Evolutionary conservation across 1,284 basidiomycete genomes (phyloP), one percentile per base, ranked within the genome.

Genomic region (Fomitiporia mediterranea): DNA sequence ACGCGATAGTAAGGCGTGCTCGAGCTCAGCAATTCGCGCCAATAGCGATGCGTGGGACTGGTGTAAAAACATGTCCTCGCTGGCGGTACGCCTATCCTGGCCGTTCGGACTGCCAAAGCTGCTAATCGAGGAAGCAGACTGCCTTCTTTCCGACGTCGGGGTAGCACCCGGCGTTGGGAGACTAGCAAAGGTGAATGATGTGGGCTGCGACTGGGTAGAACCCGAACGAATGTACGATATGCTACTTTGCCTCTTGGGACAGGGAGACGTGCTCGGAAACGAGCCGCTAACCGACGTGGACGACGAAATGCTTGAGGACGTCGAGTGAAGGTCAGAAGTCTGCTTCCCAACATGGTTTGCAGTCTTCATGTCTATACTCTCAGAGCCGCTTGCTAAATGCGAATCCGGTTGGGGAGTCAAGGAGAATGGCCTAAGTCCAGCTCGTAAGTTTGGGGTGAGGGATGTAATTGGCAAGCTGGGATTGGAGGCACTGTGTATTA

Each of bases 21-120:
- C 88, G 60, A 91, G 74, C 63, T 89, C 87, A 54, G 83, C 82
- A 69, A 91, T 90, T 59, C 89, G 83, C 62, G 83, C 79, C 59
- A 91, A 76, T 60, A 91, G 82, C 50, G 88, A 79, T 60, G 86
- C 82, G 72, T 91, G 89, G 57, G 84, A 86, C 66, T 87, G 85
- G 70, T 84, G 82, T 68, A 89, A 77, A 81, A 91, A 91, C 74
- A 89, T 82, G 64, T 89, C 86, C 69, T 90, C 89, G 66, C 78
- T 84, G 50, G 74, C 66, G 40, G 87, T 79, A 44, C 84, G 80
- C 50, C 82, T 78, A 9, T 70, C 68, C 25, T 64, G 58, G 40
- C 64, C 62, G 19, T 48, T 30, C n/a, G 43, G 17, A 27, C 64
- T 60, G 38, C 77, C 77, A 40, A 63, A 60, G 54, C 66, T 67